Evolutionary conservation across 257 asterid genomes (phyloP), one percentile per base, ranked within the genome.

Genomic region (Nemophila menziesii): DNA sequence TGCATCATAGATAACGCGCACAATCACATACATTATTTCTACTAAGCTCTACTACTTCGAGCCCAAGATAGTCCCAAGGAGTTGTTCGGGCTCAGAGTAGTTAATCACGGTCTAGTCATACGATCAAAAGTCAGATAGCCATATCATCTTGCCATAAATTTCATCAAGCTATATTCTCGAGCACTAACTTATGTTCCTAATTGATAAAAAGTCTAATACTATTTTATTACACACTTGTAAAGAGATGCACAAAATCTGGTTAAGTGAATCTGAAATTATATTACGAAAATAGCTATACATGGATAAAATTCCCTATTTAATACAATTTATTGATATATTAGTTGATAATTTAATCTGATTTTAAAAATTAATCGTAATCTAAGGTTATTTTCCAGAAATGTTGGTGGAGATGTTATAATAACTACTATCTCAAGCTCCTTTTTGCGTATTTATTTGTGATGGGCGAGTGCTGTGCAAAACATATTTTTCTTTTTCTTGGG

Each of bases 401-500:
- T n/a, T n/a, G n/a, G n/a, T n/a, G 33, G 23, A 22, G 39, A 17
- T 48, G 40, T 20, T 13, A 29, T 39, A 16, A 16, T 20, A 33
- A 39, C 22, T 16, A 40, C 42, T 46, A 44, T 26, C 13, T 26
- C 8, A 38, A 56, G 8, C 43, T 14, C 36, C 44, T 29, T 37
- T 21, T 39, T 43, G 10, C 2, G 15, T 6, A 20, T 36, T 17
- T 6, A 29, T 11, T 37, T 36, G 54, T 34, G 41, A 72, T 68
- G 78, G 65, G 48, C 39, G 22, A 24, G 20, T 40, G n/a, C 44
- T 54, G 47, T 46, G 21, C 51, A 27, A 26, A 17, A n/a, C 15
- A 18, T 42, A 42, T 20, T 21, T 10, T 17, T 33, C 3, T 46
- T 3, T 33, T 53, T 0, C 16, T 47, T 3, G 61, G 66, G 55